phyloP scores from a whole-genome alignment of 495 filamentous ascomycete genomes.

The Neurospora sp. region DNA sequence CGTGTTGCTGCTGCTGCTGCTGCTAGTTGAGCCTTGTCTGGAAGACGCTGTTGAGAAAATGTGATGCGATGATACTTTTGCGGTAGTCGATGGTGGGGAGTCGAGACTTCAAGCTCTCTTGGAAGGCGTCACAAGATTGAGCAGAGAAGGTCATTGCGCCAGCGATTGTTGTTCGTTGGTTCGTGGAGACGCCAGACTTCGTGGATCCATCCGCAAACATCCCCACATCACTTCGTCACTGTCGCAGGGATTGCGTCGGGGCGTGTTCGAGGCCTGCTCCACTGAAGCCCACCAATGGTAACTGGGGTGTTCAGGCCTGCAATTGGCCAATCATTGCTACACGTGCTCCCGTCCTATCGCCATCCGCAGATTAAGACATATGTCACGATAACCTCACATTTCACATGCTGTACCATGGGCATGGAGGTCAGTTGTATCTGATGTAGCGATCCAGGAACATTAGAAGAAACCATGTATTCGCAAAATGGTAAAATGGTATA shows the following conservation, averaged over 20 bases:
- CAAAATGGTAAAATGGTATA: not conserved
- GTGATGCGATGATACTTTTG: not conserved
- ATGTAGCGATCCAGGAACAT: not conserved
- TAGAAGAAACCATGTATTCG: not conserved
- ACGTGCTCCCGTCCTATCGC: not conserved
- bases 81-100: not conserved
- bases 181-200: not conserved
- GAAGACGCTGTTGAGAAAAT: not conserved
- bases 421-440: not conserved
- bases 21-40: not conserved
- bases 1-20: not conserved
- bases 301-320: not conserved
- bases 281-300: not conserved
- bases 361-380: not conserved
- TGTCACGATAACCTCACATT: not conserved
- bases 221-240: not conserved
- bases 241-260: not conserved
- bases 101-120: not conserved
- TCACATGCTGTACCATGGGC: not conserved
- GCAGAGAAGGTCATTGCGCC: not conserved
- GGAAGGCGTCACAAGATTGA: not conserved
- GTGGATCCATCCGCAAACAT: not conserved
- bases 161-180: not conserved
- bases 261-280: not conserved
- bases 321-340: not conserved